Evolutionary conservation across 108 stramenopile species (phyloP).

Genomic region (Cylindrotheca closterium): DNA sequence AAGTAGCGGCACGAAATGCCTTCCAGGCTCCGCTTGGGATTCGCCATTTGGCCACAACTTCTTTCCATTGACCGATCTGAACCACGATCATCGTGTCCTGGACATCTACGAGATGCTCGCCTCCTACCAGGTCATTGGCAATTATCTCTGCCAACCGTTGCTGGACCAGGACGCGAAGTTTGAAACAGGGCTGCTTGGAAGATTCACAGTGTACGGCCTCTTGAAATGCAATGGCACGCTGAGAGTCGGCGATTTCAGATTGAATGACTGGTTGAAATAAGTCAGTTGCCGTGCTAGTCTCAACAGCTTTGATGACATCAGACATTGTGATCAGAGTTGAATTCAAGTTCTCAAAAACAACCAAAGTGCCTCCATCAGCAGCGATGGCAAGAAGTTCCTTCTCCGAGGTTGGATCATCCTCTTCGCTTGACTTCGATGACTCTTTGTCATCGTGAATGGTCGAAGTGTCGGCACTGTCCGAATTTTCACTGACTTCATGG

Average conservation of each 20-base stretch:
- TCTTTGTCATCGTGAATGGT: neutral
- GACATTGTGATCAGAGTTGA: conserved; percentile 10
- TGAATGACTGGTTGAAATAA: conserved; percentile 2
- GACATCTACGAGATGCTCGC: neutral
- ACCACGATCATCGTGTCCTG: neutral
- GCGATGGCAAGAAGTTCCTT: neutral
- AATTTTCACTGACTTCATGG: neutral
- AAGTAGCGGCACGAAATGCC: neutral
- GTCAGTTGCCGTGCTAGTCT: conserved; percentile 1
- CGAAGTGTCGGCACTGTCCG: neutral
- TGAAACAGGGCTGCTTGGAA: conserved; percentile 6
- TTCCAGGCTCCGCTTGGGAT: conserved; percentile 6
- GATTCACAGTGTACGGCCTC: neutral
- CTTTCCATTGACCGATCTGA: neutral
- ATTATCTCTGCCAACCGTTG: conserved; percentile 9
- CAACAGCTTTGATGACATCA: conserved; percentile 14
- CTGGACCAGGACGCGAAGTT: neutral
- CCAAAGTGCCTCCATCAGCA: conserved; percentile 1
- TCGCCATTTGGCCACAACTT: conserved; percentile 7
- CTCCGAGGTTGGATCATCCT: neutral
- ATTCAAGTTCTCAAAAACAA: conserved; percentile 10
- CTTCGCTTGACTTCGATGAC: neutral
- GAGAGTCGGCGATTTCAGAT: conserved; percentile 1
- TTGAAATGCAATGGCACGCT: conserved; percentile 1
- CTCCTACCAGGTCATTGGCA: conserved; percentile 3